Evolutionary conservation across 305 asterid species (phyloP).

Genomic region (Striga hermonthica): DNA sequence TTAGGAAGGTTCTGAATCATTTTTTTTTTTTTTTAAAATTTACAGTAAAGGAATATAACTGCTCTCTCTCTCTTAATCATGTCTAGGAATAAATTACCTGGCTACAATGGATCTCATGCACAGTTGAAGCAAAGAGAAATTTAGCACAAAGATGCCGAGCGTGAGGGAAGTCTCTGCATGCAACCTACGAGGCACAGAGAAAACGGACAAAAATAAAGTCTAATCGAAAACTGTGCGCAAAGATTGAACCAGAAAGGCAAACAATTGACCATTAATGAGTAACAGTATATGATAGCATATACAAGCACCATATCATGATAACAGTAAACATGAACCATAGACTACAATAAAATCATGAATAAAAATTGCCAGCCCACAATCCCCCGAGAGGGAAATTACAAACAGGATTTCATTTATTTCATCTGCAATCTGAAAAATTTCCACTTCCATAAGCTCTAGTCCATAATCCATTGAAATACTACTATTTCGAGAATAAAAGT

Average conservation of each 20-base stretch:
- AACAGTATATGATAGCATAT: constrained; percentile 7
- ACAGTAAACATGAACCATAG: constrained; percentile 6
- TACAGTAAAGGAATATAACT: too few relatives aligned
- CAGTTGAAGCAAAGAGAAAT: constrained; percentile 57
- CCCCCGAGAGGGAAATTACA: not conserved
- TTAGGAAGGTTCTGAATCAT: constrained; percentile 33
- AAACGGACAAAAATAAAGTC: constrained; percentile 19
- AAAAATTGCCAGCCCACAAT: too few relatives aligned
- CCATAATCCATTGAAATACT: not conserved
- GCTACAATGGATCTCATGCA: constrained; percentile 61
- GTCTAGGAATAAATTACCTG: constrained; percentile 45
- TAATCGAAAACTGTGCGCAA: constrained; percentile 6
- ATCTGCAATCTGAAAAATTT: not conserved
- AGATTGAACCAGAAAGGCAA: too few relatives aligned
- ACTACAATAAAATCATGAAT: not conserved
- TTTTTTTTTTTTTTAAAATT: too few relatives aligned
- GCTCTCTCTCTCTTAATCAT: too few relatives aligned
- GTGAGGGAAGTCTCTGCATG: constrained; percentile 96
- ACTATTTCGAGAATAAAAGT: too few relatives aligned
- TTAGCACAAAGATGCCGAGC: constrained; percentile 85
- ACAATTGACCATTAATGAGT: not conserved
- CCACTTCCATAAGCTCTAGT: constrained; percentile 3
- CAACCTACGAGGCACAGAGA: constrained; percentile 50
- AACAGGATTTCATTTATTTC: not conserved
- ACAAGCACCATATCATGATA: constrained; percentile 15